Base-by-base conservation (phyloP, 495 filamentous ascomycete species). In the Xylaria grammica region DNA sequence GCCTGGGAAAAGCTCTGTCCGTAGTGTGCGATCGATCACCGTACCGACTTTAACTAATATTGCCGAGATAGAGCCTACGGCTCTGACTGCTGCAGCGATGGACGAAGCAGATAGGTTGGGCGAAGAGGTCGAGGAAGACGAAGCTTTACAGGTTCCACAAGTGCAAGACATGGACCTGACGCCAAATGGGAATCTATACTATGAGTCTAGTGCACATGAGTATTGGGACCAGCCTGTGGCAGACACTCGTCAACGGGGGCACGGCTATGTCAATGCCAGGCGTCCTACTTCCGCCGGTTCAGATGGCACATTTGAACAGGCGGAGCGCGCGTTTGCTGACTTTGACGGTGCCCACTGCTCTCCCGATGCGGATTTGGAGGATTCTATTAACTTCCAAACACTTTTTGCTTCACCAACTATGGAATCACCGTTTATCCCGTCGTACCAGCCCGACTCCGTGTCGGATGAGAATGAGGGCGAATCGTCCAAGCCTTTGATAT, bases 261-360 rank as follows among this genome's bases (percentile, higher is more conserved):
- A 65, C 9, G 68, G 26, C 26, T 62, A 53, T 13, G 54, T 65
- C 6, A 45, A 70, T 38, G 65, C 72, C 3, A 74, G 78, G 20
- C 83, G 65, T 26, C 57, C 78, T 30, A 69, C 81, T 26, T 74
- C 77, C 10, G 69, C 88, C 20, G 88, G 84, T 2, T 93, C 92
- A 8, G 81, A 74, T 20, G 88, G 88, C 66, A 93, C 90, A 22
- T 88, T 82, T 65, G 87, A 89, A 20, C 86, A 94, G 72, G 87
- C 87, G 1, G 79, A 83, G 70, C 77, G 79, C 36, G 82, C 95
- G 24, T 99, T 98, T 80, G 85, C 84, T 10, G 92, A 97, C 73
- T 99, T 99, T 70, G 95, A 98, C 79, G 95, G 95, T 56, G 93
- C 93, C 13, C 94, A 99, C 76, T 94, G 87, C 72, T 79, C 86